Evolutionary conservation across 305 asterid species (phyloP).

Genomic region (Fraxinus latifolia): DNA sequence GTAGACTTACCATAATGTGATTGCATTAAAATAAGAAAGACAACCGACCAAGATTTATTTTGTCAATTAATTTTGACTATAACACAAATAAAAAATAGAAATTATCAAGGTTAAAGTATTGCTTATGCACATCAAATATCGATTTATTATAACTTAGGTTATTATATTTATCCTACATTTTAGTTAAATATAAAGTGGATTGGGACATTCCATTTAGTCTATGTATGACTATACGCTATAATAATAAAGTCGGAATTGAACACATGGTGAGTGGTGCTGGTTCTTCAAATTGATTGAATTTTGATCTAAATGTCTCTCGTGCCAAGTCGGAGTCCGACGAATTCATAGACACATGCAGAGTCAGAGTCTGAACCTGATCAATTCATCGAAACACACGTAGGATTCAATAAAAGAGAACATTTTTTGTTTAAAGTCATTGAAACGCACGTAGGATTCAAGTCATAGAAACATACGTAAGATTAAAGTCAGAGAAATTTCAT

Average conservation of each 20-base stretch:
- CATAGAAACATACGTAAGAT: neutral
- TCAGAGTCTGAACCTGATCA: no score
- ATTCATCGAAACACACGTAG: no score
- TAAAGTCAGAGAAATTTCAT: constrained; percentile 16
- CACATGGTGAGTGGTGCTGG: neutral
- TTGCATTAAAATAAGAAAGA: neutral
- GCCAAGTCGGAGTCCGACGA: neutral
- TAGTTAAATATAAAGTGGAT: neutral
- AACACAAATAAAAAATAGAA: neutral
- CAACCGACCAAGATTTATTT: neutral
- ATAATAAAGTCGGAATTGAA: no score
- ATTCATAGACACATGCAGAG: no score
- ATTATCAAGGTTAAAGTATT: no score
- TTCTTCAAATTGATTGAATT: no score
- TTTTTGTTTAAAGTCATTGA: no score
- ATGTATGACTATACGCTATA: neutral
- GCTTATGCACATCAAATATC: no score
- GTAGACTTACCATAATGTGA: neutral
- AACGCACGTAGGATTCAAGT: no score
- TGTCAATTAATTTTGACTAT: neutral
- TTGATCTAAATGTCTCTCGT: neutral
- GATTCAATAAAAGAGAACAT: neutral
- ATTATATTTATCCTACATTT: no score
- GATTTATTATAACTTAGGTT: neutral
- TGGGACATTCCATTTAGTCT: neutral